Base-by-base conservation (phyloP, 805 yeast genomes). In the Starmerella ratchasimensis region DNA sequence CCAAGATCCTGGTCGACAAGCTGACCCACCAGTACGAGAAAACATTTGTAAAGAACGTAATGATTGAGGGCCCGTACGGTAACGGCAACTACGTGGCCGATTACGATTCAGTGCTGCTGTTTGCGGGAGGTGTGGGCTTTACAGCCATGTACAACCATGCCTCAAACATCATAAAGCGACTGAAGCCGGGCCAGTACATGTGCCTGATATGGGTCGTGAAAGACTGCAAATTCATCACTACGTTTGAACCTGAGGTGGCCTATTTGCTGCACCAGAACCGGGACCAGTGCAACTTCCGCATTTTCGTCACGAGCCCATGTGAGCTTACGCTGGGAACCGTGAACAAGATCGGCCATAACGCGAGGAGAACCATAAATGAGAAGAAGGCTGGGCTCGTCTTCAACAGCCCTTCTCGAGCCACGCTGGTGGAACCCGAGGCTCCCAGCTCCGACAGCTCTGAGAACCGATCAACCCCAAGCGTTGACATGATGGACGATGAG, bases 121-220 rank as follows among this genome's bases (percentile, higher is more conserved):
- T 74, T 21, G 75, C 78, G 2, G 80, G 80, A 3, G 81, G 80
- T 10, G 71, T 71, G 38, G 81, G 81, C 10, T 65, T 74, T 50
- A 71, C 80, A 0, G 76, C 72, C 1, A 59, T 71, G 32, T 64
- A 64, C 39, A 59, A 74, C 1, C 63, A 69, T 41, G 75, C 71
- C 3, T 52, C 51, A 19, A 61, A 63, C 31, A 46, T 44, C 27
- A 18, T 48, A 5, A 28, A 32, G n/a, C 23, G 33, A 3, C 27
- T 36, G 31, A 35, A 35, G 24, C 34, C 36, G 3, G 43, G 40
- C 19, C 50, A 49, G 37, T 22, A 41, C 15, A 33, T 51, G 13
- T 33, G 37, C 7, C 17, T 51, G 29, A 37, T 50, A 3, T 51
- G 55, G 55, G 55, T 51, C 3, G 44, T 69, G 14, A 50, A 37